Evolutionary conservation across 306 rosid species (phyloP).

Genomic region (Vigna trinervia): DNA sequence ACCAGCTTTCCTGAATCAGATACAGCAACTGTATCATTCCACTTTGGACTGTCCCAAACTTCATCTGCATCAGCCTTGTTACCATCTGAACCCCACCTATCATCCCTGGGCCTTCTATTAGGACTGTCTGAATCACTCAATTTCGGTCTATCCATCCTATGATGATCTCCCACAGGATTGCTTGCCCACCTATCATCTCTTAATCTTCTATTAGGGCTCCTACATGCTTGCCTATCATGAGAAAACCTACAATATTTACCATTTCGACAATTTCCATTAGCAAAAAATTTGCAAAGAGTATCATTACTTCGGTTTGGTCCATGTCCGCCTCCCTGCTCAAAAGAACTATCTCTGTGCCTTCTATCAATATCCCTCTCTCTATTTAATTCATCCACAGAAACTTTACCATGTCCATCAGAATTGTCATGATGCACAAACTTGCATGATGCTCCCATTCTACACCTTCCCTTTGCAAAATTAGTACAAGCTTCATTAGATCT

Average conservation of each 20-base stretch:
- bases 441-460: constrained; percentile 86
- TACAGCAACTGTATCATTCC: constrained; percentile 51
- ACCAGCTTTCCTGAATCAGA: constrained; percentile 56
- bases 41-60: constrained; percentile 58
- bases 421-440: constrained; percentile 61
- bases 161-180: constrained; percentile 58
- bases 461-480: constrained; percentile 80
- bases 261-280: constrained; percentile 88
- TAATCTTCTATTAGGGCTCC: constrained; percentile 76
- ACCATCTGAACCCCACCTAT: constrained; percentile 56
- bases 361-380: constrained; percentile 79
- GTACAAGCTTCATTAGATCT: constrained; percentile 62
- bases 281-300: constrained; percentile 85
- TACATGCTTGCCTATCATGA: constrained; percentile 70
- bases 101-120: constrained; percentile 66
- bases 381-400: constrained; percentile 58
- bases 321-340: constrained; percentile 65
- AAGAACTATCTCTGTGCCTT: constrained; percentile 71
- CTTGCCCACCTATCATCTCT: constrained; percentile 68
- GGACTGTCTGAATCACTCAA: constrained; percentile 71
- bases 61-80: constrained; percentile 53
- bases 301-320: constrained; percentile 59
- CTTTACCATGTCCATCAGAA: constrained; percentile 70
- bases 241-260: constrained; percentile 87
- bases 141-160: constrained; percentile 58